Evolutionary conservation across 116 monocot species (phyloP), one percentile per base, ranked within the genome.

Genomic region (Trichopus zeylanicus): DNA sequence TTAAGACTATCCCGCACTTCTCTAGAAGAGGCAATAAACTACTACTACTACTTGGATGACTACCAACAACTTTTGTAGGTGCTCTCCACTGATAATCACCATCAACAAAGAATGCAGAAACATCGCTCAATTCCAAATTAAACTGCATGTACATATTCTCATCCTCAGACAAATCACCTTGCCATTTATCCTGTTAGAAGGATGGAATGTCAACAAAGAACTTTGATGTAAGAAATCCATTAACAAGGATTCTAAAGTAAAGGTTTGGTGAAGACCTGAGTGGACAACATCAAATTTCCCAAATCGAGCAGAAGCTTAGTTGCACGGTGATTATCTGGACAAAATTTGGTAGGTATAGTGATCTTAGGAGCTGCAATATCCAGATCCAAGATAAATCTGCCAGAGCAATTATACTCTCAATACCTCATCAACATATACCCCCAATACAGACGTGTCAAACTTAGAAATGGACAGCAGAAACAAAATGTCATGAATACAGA

Each of bases 361-460:
- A 99, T 80, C 63, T 99, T 99, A 31, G 98, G 98, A 68, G 98
- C 98, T 48, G 98, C 91, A 67, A 99, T 92, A 74, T 99, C 92
- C 68, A 99, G 62, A 67, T 99, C 88, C 59, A 99, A 57, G 51
- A 75, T 73, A 68, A 99, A 99, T 78, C 98, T 99, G 64, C 26
- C 51, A 70, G 12, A 46, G 67, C n/a, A n/a, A n/a, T n/a, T n/a
- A n/a, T n/a, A n/a, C n/a, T n/a, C 32, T 5, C 42, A 13, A 42
- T 16, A 42, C 18, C 16, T 12, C 42, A 13, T 24, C 5, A 51
- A 5, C 22, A 25, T 51, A 9, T 22, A 51, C 22, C 15, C 10
- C 51, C 19, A 0, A 21, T 5, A 51, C 8, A 51, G 51, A 8
- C 19, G 42, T 13, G n/a, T 13, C n/a, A 42, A 42, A n/a, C n/a